Conservation (phyloP, 352 stramenopile genomes). For the Thalassiosira tumida region DNA sequence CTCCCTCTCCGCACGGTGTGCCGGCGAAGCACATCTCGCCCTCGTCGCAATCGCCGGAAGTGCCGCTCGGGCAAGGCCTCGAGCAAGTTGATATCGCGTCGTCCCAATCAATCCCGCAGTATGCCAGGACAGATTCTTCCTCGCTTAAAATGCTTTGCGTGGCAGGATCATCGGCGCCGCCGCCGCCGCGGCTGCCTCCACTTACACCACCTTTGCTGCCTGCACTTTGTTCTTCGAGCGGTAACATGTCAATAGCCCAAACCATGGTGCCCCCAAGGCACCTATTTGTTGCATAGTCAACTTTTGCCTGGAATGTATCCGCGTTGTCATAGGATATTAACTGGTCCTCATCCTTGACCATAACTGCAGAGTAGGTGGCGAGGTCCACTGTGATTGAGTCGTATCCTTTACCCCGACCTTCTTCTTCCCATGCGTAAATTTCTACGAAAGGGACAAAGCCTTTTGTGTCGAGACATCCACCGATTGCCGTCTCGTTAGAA, state of each 20-base stretch:
- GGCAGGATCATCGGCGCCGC: neutral
- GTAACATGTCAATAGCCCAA: constrained; percentile 83
- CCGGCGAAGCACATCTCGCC: constrained; percentile 89
- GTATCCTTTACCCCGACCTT: constrained; percentile 71
- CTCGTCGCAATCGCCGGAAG: constrained; percentile 84
- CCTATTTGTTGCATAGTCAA: constrained; percentile 79
- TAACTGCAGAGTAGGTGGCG: constrained; percentile 67
- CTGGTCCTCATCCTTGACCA: constrained; percentile 78
- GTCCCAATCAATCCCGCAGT: constrained; percentile 89
- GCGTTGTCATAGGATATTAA: constrained; percentile 84
- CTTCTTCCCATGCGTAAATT: constrained; percentile 76
- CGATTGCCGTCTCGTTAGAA: constrained; percentile 79
- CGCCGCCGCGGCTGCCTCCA: neutral
- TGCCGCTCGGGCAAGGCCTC: constrained; percentile 85
- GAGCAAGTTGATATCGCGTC: constrained; percentile 85
- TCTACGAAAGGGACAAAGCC: constrained; percentile 83
- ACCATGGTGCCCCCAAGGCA: constrained; percentile 82
- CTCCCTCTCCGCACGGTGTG: constrained; percentile 83
- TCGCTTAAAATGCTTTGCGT: constrained; percentile 70
- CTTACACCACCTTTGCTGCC: constrained; percentile 21
- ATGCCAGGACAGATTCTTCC: constrained; percentile 76
- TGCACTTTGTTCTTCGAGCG: constrained; percentile 48
- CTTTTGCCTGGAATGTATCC: constrained; percentile 80
- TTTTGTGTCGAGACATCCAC: constrained; percentile 79
- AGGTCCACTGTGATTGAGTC: constrained; percentile 76